Evolutionary conservation across 192 early-diverging fungal genomes (phyloP), one percentile per base, ranked within the genome.

Genomic region (Rhizoclosmatium globosum): DNA sequence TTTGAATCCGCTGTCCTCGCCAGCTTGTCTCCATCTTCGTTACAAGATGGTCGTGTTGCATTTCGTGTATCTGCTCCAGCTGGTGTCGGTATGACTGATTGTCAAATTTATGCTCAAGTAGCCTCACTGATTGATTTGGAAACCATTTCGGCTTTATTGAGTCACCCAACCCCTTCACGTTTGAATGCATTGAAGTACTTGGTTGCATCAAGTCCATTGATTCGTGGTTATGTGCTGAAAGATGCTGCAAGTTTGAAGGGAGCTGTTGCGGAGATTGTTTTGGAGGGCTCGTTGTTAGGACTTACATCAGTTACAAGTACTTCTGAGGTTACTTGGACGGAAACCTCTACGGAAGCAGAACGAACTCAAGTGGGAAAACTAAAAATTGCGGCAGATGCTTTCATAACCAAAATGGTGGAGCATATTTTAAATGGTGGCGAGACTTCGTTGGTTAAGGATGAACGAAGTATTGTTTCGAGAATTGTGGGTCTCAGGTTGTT

Each of bases 71-170:
- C 31, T 21, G 53, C 48, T 15, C 15, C 6, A 6, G n/a, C 13
- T 6, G 23, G 53, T 19, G 15, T 56, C 1, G 46, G 38, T 3
- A 15, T 4, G 50, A 71, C 39, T 47, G 53, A 71, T 17, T 38
- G 7, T 23, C 46, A 62, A 19, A 44, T 74, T 4, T 73, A 44
- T 66, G 82, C 77, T 4, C 64, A 80, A 47, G 72, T 83, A 46
- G n/a, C 82, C 11, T 42, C 64, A 2, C 67, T 83, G 56, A 42
- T 83, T 60, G 82, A 83, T 60, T 64, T 70, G n/a, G 71, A 73
- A 43, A 79, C 71, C 4, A 0, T 83, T 9, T n/a, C 41, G 2
- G 50, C 68, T 38, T 38, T 83, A n/a, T 13, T 83, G 3, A 68
- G 44, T 6, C n/a, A 68, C 19, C 61, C 68, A 43, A 79, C 23